These are phyloP conservation scores for Euphorbia corollata DNA, from an alignment of 441 rosid genomes.

Conservation along the genomic window DNA sequence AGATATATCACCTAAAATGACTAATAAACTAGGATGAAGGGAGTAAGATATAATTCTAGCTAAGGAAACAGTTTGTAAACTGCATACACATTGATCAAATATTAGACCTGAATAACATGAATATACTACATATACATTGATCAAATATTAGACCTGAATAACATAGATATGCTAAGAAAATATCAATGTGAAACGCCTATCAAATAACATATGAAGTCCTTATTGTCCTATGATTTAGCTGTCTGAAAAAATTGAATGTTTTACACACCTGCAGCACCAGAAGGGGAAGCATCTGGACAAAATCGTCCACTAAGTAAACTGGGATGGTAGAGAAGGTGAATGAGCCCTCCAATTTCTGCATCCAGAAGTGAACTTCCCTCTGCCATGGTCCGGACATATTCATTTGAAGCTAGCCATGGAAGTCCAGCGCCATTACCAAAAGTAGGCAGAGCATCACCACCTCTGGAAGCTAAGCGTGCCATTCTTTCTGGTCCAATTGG, in stretches of 20 bases:
- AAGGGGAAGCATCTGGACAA: constrained; percentile 97
- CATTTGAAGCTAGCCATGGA: constrained; percentile 92
- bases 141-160: not conserved
- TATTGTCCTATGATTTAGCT: not conserved
- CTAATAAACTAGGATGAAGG: no score
- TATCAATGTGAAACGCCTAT: not conserved
- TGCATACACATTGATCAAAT: not conserved
- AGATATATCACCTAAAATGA: no score
- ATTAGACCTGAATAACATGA: not conserved
- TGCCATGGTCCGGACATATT: constrained; percentile 46
- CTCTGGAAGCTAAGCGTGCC: constrained; percentile 86
- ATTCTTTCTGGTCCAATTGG: constrained; percentile 89
- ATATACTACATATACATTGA: not conserved
- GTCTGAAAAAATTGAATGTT: not conserved
- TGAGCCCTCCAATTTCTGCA: constrained; percentile 79
- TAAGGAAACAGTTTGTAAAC: not conserved
- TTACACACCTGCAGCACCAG: constrained; percentile 79
- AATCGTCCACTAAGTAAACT: constrained; percentile 79
- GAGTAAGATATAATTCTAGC: not conserved
- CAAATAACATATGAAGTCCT: not conserved
- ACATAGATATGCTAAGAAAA: not conserved
- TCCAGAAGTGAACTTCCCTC: constrained; percentile 84
- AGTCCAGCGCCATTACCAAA: constrained; percentile 95
- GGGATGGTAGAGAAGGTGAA: constrained; percentile 93
- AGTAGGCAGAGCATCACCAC: constrained; percentile 88